Evolutionary conservation across 192 early-diverging fungal species (phyloP), one percentile per base, ranked within the genome.

Genomic region (Linnemannia zychae): DNA sequence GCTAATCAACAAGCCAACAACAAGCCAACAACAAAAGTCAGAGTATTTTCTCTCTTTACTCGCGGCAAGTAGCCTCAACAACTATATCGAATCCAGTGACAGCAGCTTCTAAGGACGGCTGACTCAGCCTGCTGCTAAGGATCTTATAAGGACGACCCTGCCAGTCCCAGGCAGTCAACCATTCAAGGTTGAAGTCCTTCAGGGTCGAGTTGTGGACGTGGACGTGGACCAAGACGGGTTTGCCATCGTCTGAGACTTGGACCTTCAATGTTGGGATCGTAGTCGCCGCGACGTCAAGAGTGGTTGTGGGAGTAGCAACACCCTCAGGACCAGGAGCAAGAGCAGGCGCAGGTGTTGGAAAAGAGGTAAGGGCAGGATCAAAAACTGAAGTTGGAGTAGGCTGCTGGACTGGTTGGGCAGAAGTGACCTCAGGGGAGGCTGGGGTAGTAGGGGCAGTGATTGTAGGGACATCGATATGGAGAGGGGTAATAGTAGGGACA

Each of bases 121-220:
- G 40, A 71, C 40, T 44, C 46, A 44, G 4, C 28, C 24, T 24
- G 70, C 18, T 28, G 2, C 24, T 71, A 12, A 44, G 44, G 46
- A 71, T 71, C 44, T 48, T 71, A 24, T 71, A 71, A 18, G 70
- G 70, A 5, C 44, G 44, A 15, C 70, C 70, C 44, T 47, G 38
- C 70, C 70, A 71, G 70, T 71, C 70, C 70, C 57, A 63, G 24
- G 57, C 57, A 33, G 57, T 63, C 24, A 63, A 9, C 57, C 57
- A 63, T 31, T 63, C 44, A 15, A 24, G 70, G 38, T 71, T 40
- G 24, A 15, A 63, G 57, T 7, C 6, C 57, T 31, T 31, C 15
- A 28, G 57, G 28, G 57, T 63, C 57, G 57, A 63, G 57, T 63
- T 63, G 57, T 63, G 57, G 28, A 63, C 24, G 24, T 63, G 57